A percentile compares a stretch with the other conserved stretches of the same genome.
These are phyloP conservation scores for Metarhizium anisopliae DNA, from an alignment of 2,329 filamentous ascomycete species.

Conservation along the genomic window DNA sequence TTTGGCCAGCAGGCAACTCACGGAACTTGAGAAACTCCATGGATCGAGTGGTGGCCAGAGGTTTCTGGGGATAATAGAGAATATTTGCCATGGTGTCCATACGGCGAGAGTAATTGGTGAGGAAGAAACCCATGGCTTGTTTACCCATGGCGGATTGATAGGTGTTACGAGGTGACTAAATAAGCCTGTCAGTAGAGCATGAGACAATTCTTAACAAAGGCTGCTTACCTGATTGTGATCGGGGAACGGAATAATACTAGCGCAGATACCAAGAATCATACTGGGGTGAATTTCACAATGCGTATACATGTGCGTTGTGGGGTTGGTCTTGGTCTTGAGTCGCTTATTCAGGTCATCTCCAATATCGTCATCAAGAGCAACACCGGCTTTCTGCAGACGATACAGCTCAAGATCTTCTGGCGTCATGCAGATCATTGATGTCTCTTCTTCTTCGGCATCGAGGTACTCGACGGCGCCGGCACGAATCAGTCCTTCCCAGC, in stretches of 20 bases:
- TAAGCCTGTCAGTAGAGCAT: constrained; percentile 20
- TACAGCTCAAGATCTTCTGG: constrained; percentile 85
- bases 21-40: constrained; percentile 99
- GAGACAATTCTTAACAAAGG: background rate
- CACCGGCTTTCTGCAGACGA: constrained; percentile 58
- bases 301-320: constrained; percentile 84
- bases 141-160: constrained; percentile 99
- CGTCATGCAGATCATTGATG: constrained; percentile 98
- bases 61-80: constrained; percentile 97
- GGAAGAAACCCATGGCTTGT: constrained; percentile 98
- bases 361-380: constrained; percentile 51
- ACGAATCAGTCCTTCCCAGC: constrained; percentile 80
- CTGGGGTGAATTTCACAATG: constrained; percentile 99
- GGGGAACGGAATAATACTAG: constrained; percentile 98
- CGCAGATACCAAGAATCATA: constrained; percentile 97
- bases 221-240: constrained; percentile 80
- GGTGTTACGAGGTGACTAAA: constrained; percentile 88
- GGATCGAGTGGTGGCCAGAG: constrained; percentile 85
- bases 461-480: constrained; percentile 89
- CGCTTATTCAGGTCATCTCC: constrained; percentile 68
- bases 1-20: constrained; percentile 92
- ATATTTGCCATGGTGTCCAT: constrained; percentile 99
- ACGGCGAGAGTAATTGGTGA: constrained; percentile 91
- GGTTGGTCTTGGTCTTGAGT: constrained; percentile 80
- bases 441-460: constrained; percentile 97